Conservation (phyloP, 345 rosid species). For the Melaleuca quinquenervia region DNA sequence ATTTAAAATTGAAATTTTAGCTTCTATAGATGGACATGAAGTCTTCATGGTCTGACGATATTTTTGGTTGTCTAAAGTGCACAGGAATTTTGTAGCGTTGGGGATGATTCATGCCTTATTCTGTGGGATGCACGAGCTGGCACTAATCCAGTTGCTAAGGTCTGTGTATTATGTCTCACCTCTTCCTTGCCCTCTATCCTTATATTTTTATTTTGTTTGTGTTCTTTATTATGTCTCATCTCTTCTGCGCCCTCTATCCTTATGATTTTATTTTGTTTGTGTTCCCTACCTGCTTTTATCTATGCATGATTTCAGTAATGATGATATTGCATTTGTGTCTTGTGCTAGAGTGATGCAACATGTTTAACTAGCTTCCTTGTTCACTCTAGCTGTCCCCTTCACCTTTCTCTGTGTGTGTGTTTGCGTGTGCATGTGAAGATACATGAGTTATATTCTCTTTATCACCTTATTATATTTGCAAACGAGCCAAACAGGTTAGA, state of each 20-base stretch:
- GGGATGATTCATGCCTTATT: constrained; percentile 99
- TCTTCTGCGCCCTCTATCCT: not conserved
- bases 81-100: constrained; percentile 97
- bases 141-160: constrained; percentile 74
- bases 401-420: not conserved
- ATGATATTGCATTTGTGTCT: not conserved
- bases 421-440: not conserved
- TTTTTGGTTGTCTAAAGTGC: constrained; percentile 33
- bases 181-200: not conserved
- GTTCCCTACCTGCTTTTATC: not conserved
- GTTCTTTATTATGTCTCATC: not conserved
- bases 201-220: not conserved
- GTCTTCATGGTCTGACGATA: not conserved
- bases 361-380: not conserved
- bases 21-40: not conserved
- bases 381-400: not conserved
- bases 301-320: not conserved
- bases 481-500: not conserved
- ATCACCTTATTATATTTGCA: not conserved
- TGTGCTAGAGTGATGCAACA: not conserved
- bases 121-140: constrained; percentile 98
- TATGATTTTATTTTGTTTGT: not conserved
- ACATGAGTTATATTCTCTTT: not conserved
- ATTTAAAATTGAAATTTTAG: not conserved
- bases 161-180: constrained; percentile 1